Evolutionary conservation across 2,329 filamentous ascomycete species (phyloP).

Genomic region (Tricladium varicosporioides): DNA sequence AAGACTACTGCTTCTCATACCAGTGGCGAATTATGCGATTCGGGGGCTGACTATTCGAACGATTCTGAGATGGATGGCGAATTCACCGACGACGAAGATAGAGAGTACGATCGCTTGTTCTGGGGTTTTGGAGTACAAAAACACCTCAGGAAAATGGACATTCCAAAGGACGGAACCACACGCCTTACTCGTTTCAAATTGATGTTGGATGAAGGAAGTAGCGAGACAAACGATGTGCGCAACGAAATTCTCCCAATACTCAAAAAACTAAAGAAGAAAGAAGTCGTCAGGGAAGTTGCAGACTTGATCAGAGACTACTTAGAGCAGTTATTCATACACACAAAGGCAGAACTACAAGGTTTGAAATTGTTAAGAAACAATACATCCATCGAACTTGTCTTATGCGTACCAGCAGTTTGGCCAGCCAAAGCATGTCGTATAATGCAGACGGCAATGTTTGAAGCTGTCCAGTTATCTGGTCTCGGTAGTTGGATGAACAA

Average conservation of each 20-base stretch:
- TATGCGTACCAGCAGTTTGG: slow-evolving; percentile 12
- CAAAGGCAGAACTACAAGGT: slow-evolving; percentile 4
- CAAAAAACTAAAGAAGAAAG: slow-evolving; percentile 3
- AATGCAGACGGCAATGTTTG: slow-evolving; percentile 8
- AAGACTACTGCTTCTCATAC: slow-evolving; percentile 1
- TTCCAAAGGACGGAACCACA: slow-evolving; percentile 2
- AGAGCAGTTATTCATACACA: slow-evolving; percentile 5
- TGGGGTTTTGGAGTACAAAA: slow-evolving; percentile 13
- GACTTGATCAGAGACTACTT: slow-evolving; percentile 8
- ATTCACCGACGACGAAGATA: background rate
- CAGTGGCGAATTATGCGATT: slow-evolving; percentile 2
- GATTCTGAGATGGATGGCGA: background rate
- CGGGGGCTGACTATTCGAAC: background rate
- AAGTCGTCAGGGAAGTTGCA: slow-evolving; percentile 1
- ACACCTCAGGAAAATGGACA: slow-evolving; percentile 2
- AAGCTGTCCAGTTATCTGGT: background rate
- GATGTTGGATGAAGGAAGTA: slow-evolving; percentile 5
- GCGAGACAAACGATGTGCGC: slow-evolving; percentile 4
- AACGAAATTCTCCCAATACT: background rate
- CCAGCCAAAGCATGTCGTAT: slow-evolving; percentile 8
- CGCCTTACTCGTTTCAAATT: slow-evolving; percentile 6
- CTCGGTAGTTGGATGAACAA: slow-evolving; percentile 3
- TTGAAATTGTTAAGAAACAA: background rate
- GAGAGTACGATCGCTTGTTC: background rate
- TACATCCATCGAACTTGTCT: slow-evolving; percentile 8